Base-by-base conservation (phyloP, 441 rosid species). In the Arabidopsis lyrata region DNA sequence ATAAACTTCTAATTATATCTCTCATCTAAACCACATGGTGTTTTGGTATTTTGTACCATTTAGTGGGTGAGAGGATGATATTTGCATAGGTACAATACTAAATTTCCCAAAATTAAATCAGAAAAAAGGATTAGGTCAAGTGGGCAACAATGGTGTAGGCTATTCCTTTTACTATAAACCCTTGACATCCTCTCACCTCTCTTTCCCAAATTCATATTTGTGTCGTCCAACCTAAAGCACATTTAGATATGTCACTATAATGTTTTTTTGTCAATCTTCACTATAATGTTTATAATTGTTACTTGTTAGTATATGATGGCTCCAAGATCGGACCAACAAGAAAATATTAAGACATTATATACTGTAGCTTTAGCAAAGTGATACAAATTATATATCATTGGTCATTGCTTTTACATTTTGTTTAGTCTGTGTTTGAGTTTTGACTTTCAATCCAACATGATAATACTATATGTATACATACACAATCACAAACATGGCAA, bases 1-100 rank as follows among this genome's bases (percentile, higher is more conserved):
- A 68, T 75, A 42, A 42, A 42, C 74, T 68, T 75, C 74, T 68
- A 48, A 75, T 75, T 75, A 42, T 34, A 68, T 61, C 20, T 20
- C 22, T 52, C 39, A 61, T 42, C 57, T 75, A 60, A 75, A 52
- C 63, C 68, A 75, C 74, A 61, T 61, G 50, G 58, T 34, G 64
- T 44, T 75, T 68, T 61, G 64, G 61, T 68, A 68, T 42, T 61
- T 75, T 68, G 64, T 53, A 53, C 64, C 58, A 52, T 52, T 53
- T 68, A 68, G 74, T 75, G 74, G 78, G 24, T 75, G 64, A n/a
- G 63, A 61, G 10, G 10, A 52, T 55, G 63, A 60, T 60, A 52
- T 44, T 60, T 75, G 22, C 68, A 12, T 58, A n/a, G 39, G 41
- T 47, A 61, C 63, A 49, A 3, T 29, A 29, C 0, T 29, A 29